Percentiles rank a stretch among this genome's conserved stretches.
These are phyloP conservation scores for Talaromyces sp. DNA, from an alignment of 2,329 filamentous ascomycete species.

Conservation along the genomic window DNA sequence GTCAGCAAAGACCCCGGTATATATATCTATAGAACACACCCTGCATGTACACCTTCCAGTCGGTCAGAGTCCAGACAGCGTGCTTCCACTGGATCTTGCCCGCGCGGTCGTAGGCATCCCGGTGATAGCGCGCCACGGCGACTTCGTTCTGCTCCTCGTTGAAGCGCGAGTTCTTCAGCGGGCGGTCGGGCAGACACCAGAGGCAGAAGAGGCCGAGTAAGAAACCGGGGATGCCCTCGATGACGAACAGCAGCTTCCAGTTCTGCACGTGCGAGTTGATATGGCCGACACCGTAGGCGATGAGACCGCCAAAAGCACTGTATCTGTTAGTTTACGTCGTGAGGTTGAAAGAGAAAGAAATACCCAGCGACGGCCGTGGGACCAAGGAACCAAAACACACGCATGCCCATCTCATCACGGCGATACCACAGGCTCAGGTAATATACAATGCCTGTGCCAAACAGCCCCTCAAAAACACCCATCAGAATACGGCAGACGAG, in stretches of 20 bases:
- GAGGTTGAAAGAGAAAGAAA: background rate
- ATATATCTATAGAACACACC: background rate
- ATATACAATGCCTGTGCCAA: conserved; percentile 6
- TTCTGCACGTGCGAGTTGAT: conserved; percentile 2
- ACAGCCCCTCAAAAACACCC: conserved; percentile 4
- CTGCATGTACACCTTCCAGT: conserved; percentile 6
- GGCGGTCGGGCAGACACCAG: conserved; percentile 6
- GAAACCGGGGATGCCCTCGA: conserved; percentile 5
- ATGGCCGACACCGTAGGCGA: conserved; percentile 5
- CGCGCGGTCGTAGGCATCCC: conserved; percentile 6
- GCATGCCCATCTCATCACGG: conserved; percentile 7
- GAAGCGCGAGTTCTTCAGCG: conserved; percentile 7
- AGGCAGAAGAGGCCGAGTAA: conserved; percentile 1
- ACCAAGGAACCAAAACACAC: conserved; percentile 7
- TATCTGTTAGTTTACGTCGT: background rate
- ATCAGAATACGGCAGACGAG: conserved; percentile 6
- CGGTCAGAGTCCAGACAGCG: conserved; percentile 5
- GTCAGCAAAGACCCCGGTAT: background rate
- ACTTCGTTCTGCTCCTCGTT: conserved; percentile 3
- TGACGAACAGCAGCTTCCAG: conserved; percentile 5
- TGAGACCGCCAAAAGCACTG: conserved; percentile 4
- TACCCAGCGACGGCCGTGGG: conserved; percentile 5
- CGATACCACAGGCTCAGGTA: conserved; percentile 8
- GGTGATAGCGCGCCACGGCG: background rate
- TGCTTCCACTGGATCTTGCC: conserved; percentile 6